Base-by-base conservation (phyloP, 129 eudicot species). In the Apium graveolens region DNA sequence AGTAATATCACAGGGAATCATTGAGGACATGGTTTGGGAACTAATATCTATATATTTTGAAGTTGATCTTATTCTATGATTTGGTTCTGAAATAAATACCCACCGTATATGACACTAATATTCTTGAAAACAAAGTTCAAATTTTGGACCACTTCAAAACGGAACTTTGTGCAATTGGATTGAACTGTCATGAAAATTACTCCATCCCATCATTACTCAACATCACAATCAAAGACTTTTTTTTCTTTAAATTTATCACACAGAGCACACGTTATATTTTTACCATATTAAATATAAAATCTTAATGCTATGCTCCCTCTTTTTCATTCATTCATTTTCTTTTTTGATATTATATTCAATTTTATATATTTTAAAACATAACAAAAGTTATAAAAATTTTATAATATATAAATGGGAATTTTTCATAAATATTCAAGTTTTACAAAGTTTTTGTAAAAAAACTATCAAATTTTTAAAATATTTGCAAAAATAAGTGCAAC, bases 131-230 rank as follows among this genome's bases (percentile, higher is more conserved):
- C 32, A 10, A 65, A 65, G 39, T 12, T 13, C 16, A 37, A n/a
- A n/a, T 10, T 0, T 21, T 10, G 76, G 49, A 73, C 77, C 60
- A 44, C 31, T 24, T 73, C 13, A 72, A 41, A n/a, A 66, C 10
- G 13, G n/a, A 43, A 43, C 77, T 73, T 26, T 73, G 16, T 72
- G 76, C 76, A 42, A 72, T 38, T 71, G 75, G 32, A 24, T 73
- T 27, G n/a, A 5, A n/a, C 12, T 43, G 76, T 37, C 76, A 73
- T 73, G 55, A 73, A 26, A 73, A 42, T 26, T n/a, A 73, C 53
- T 39, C 34, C 34, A 42, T 24, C 76, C 76, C 29, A 42, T 73
- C 51, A 73, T 73, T 42, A n/a, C 48, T 73, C 55, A 12, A 73
- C 35, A 17, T 73, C 76, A 43, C 48, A n/a, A 42, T 73, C 77